Evolutionary conservation across 2,329 filamentous ascomycete species (phyloP), one percentile per base, ranked within the genome.

Genomic region (Anisogramma anomala): DNA sequence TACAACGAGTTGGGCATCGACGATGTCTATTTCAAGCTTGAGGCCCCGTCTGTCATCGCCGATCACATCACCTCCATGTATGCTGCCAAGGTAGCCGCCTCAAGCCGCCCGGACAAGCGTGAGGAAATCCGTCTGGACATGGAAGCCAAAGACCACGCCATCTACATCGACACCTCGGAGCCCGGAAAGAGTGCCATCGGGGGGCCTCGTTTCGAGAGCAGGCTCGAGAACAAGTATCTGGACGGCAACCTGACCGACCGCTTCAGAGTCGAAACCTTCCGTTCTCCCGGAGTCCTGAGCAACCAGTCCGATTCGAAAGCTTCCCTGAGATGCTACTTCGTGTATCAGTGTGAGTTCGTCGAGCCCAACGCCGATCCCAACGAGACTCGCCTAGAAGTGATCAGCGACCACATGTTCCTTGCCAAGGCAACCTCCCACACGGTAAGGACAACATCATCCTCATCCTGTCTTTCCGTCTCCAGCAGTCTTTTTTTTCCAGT

Each of bases 1-100:
- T 98, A 98, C 69, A 84, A 91, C 59, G 83, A 93, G 62, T 77
- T 98, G 18, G 91, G 91, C 53, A 98, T 98, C 54, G 91, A 98
- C 57, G 91, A 95, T 70, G 89, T 94, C 65, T 96, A 95, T 71
- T 96, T 96, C 67, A 79, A 88, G 58, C 87, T 89, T 50, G 88
- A 95, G 67, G 77, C 74, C 4, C 82, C 83, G 14, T 79, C 84
- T 42, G 85, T 85, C 44, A 93, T 98, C 57, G 83, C 87, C 52
- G 93, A 82, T 61, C 87, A 95, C 59, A 88, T 98, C 58, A 89
- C 89, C 47, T 95, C 89, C 9, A 77, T 98, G 36, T 98, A 96
- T 58, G 91, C 91, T 40, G 91, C 89, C 59, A 96, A 96, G 68
- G 80, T 96, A 34, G 91, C 91, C 27, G 88, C 91, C 7, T 91